Base-by-base conservation (phyloP, 768 basidiomycete genomes). In the Mycena crocata region DNA sequence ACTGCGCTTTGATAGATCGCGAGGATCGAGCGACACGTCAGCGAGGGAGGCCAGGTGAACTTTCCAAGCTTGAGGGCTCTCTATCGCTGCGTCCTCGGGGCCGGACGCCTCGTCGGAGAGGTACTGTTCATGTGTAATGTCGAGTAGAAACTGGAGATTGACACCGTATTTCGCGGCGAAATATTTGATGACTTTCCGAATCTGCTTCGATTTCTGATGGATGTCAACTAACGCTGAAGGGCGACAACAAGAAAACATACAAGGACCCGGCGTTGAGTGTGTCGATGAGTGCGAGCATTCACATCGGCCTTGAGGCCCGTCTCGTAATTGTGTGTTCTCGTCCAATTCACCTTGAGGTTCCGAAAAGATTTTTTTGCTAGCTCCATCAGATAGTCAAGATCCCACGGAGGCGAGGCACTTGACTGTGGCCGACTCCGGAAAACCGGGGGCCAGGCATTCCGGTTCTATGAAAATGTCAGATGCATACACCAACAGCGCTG, bases 31-130 rank as follows among this genome's bases (percentile, higher is more conserved):
- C 6, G 50, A n/a, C 9, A 31, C 31, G 26, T n/a, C 30, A 4
- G 30, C 28, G 10, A 15, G 19, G 21, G 50, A 30, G n/a, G 37
- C 54, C 15, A 56, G 17, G 26, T 26, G 37, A 4, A 56, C 39
- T 26, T 42, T 24, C 50, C 50, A 56, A 7, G 54, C 54, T 17
- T 56, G 24, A 17, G 24, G 24, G n/a, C 30, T 56, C 39, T 56
- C 54, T 23, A 15, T 28, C 26, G 54, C 26, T 5, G 40, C 7
- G 13, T 56, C 54, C 2, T 56, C 54, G 8, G 54, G 54, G 8
- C n/a, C 54, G 17, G 54, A 56, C 7, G 42, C 54, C 24, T 56
- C 54, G 23, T 56, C 54, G 12, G 37, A 56, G 17, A 56, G 40
- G 42, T 19, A 56, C 23, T 56, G 37, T 42, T 56, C 54, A 23